phyloP scores from a whole-genome alignment of 2,329 filamentous ascomycete genomes.

The Trichoderma arundinaceum region DNA sequence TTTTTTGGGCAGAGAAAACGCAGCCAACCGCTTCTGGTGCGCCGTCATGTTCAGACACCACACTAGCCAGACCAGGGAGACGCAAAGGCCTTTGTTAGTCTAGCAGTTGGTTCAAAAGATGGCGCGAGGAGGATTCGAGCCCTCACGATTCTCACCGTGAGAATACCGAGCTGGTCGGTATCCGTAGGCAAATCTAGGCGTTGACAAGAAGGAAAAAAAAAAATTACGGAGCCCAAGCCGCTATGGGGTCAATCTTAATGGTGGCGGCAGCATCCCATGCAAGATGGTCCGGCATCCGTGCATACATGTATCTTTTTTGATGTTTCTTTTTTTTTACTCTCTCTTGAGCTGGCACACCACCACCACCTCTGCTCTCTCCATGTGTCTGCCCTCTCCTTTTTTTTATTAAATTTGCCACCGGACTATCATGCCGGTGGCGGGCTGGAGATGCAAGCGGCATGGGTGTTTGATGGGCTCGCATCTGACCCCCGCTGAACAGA shows the following conservation, averaged over 20 bases:
- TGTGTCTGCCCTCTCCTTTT: neutral
- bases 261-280: conserved; percentile 15
- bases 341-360: too few species aligned
- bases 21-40: neutral
- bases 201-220: too few species aligned
- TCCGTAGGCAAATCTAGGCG: neutral
- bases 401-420: conserved; percentile 23
- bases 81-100: too few species aligned
- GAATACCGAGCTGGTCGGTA: conserved; percentile 8
- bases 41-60: neutral
- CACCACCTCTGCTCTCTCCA: too few species aligned
- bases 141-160: conserved; percentile 3
- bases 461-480: conserved; percentile 11
- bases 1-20: neutral
- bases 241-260: conserved; percentile 19
- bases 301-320: neutral
- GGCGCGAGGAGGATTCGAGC: too few species aligned
- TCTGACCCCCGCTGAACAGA: neutral
- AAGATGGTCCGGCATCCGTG: conserved; percentile 16
- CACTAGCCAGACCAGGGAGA: too few species aligned
- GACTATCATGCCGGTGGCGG: conserved; percentile 5
- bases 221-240: neutral
- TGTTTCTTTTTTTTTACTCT: neutral
- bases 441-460: neutral
- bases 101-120: too few species aligned